A percentile compares a stretch with the other conserved stretches of the same genome.
These are phyloP conservation scores for Falciphora oryzae DNA, from an alignment of 2,329 filamentous ascomycete genomes.

Conservation along the genomic window DNA sequence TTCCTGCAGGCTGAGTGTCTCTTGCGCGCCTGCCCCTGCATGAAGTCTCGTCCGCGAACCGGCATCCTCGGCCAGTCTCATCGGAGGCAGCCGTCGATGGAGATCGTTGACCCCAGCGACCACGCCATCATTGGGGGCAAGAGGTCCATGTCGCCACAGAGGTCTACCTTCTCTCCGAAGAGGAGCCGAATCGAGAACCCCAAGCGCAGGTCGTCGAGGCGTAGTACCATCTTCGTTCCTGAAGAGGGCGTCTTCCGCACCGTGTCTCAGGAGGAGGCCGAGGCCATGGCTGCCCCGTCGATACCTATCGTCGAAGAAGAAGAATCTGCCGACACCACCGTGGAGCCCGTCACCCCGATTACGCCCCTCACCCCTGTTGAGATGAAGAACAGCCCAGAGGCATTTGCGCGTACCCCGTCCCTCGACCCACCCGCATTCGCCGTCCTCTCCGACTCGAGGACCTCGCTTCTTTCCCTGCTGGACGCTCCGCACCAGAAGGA, in stretches of 20 bases:
- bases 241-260: constrained; percentile 59
- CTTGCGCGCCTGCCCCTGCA: constrained; percentile 60
- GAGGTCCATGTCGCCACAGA: constrained; percentile 21
- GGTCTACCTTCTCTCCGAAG: constrained; percentile 23
- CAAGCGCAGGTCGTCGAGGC: constrained; percentile 34
- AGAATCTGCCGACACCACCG: constrained; percentile 15
- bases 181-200: constrained; percentile 28
- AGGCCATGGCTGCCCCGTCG: constrained; percentile 30
- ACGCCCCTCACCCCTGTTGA: constrained; percentile 27
- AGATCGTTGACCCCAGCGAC: constrained; percentile 36
- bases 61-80: constrained; percentile 25
- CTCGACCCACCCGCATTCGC: constrained; percentile 57
- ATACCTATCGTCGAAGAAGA: constrained; percentile 21
- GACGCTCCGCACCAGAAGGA: constrained; percentile 43
- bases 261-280: constrained; percentile 48
- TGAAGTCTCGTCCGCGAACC: constrained; percentile 31
- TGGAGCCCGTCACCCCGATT: constrained; percentile 21
- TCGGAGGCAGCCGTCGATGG: constrained; percentile 29
- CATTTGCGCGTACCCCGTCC: constrained; percentile 55
- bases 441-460: constrained; percentile 45
- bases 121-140: constrained; percentile 35
- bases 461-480: constrained; percentile 56
- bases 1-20: constrained; percentile 72
- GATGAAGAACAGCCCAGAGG: constrained; percentile 22
- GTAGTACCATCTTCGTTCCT: constrained; percentile 53